A percentile compares a stretch with the other conserved stretches of the same genome.
Conservation (phyloP, 257 asterid species). For the Penstemon newberryi region DNA sequence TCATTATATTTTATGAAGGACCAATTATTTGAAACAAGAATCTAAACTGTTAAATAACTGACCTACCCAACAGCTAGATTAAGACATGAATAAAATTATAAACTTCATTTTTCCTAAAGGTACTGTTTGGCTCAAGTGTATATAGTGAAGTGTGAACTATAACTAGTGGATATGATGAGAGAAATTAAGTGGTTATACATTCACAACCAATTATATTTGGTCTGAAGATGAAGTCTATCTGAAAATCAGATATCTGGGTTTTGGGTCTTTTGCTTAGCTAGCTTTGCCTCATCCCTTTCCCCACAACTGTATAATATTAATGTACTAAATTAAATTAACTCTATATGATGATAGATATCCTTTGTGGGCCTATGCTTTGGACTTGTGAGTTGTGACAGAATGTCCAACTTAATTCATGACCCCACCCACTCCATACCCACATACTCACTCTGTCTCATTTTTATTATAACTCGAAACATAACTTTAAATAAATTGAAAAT, state of each 20-base stretch:
- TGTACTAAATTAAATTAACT: conserved; percentile 7
- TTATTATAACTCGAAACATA: background rate
- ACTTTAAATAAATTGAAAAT: too few relatives aligned
- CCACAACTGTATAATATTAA: conserved; percentile 54
- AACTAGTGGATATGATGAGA: conserved; percentile 40
- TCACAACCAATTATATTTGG: conserved; percentile 50
- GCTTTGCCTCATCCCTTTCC: conserved; percentile 41
- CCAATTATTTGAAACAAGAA: too few relatives aligned
- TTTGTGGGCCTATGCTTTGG: conserved; percentile 39
- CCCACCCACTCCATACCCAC: conserved; percentile 67
- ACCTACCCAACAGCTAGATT: too few relatives aligned
- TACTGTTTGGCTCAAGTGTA: conserved; percentile 15
- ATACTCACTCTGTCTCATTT: background rate
- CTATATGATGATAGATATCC: conserved; percentile 23
- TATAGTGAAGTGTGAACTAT: conserved; percentile 21
- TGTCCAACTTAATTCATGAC: conserved; percentile 46
- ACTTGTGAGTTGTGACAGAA: conserved; percentile 45
- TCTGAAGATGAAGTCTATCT: conserved; percentile 40
- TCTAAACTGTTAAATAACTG: too few relatives aligned
- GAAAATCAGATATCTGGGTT: conserved; percentile 46
- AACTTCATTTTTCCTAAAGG: conserved; percentile 16
- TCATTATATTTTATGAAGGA: too few relatives aligned
- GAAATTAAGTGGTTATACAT: conserved; percentile 24
- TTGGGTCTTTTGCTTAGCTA: conserved; percentile 50
- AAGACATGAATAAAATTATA: too few relatives aligned